These are phyloP conservation scores for Plasmodium knowlesi DNA, from an alignment of 169 alveolate species.

Conservation along the genomic window DNA sequence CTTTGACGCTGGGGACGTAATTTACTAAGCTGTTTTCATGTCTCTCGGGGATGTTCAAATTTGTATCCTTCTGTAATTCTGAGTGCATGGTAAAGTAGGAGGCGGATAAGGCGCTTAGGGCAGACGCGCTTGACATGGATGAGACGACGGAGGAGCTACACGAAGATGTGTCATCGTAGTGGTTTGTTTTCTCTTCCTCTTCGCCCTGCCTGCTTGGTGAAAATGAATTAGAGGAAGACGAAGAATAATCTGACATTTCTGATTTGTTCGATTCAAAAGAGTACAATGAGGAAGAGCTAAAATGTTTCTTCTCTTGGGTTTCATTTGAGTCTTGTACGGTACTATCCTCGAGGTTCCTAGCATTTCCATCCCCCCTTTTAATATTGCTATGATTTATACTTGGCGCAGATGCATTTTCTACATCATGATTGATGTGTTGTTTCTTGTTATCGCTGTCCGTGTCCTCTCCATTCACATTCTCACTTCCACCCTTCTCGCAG, in stretches of 20 bases:
- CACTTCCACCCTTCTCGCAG: not conserved
- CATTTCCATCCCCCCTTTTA: not conserved
- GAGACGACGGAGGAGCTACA: slow-evolving; percentile 16
- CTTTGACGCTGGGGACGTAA: slow-evolving; percentile 2
- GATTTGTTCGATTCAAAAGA: slow-evolving; percentile 8
- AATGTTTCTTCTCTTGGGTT: not conserved
- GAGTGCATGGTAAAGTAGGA: not conserved
- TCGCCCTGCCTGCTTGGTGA: not conserved
- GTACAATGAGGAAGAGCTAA: slow-evolving; percentile 1
- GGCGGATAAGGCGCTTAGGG: slow-evolving; percentile 26
- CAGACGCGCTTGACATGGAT: slow-evolving; percentile 11
- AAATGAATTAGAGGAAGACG: slow-evolving; percentile 17
- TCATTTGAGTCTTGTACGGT: not conserved
- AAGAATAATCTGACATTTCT: slow-evolving; percentile 12
- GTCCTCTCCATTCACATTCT: not conserved
- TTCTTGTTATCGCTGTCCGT: slow-evolving; percentile 1
- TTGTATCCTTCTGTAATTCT: slow-evolving; percentile 4
- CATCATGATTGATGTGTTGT: not conserved
- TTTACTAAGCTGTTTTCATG: slow-evolving; percentile 5
- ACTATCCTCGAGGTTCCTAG: not conserved
- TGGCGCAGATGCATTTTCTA: not conserved
- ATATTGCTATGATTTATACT: not conserved
- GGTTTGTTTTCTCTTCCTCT: not conserved
- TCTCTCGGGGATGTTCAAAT: not conserved
- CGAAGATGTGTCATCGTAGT: not conserved